Conservation (phyloP, 495 filamentous ascomycete species). For the Penicillium bovifimosum region DNA sequence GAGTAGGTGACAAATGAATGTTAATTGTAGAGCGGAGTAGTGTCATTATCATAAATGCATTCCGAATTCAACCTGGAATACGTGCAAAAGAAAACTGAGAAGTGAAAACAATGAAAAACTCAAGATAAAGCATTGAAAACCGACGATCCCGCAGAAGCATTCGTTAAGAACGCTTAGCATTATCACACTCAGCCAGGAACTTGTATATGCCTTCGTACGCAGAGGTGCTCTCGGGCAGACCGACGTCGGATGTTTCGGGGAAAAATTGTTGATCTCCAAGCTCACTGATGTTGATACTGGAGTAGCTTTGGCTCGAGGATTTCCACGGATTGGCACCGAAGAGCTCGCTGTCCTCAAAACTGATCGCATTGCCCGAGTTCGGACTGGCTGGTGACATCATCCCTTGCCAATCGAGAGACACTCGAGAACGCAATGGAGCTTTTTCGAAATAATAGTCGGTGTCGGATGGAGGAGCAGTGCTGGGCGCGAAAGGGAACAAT, state of each 20-base stretch:
- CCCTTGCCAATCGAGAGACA: slow-evolving; percentile 48
- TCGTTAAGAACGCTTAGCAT: slow-evolving; percentile 31
- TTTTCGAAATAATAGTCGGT: slow-evolving; percentile 32
- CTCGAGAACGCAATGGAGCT: slow-evolving; percentile 20
- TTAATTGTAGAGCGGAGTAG: slow-evolving; percentile 24
- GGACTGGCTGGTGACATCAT: slow-evolving; percentile 49
- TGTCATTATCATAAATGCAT: slow-evolving; percentile 19
- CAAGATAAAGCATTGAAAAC: slow-evolving; percentile 2
- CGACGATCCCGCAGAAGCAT: background rate
- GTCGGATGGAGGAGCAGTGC: slow-evolving; percentile 30
- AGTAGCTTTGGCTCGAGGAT: slow-evolving; percentile 41
- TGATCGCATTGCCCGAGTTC: slow-evolving; percentile 27
- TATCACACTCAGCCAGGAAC: slow-evolving; percentile 83
- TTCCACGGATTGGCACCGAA: slow-evolving; percentile 48
- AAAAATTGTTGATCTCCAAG: slow-evolving; percentile 43
- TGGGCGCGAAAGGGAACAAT: slow-evolving; percentile 81
- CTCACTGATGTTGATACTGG: slow-evolving; percentile 50
- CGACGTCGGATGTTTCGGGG: slow-evolving; percentile 29
- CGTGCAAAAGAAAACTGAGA: background rate
- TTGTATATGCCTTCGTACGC: slow-evolving; percentile 80
- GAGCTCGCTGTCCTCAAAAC: slow-evolving; percentile 44
- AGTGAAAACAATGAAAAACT: background rate
- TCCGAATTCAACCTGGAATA: slow-evolving; percentile 8
- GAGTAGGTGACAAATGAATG: background rate
- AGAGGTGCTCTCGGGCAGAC: slow-evolving; percentile 37